Conservation (phyloP, 257 asterid genomes). For the Solanum chmielewskii region DNA sequence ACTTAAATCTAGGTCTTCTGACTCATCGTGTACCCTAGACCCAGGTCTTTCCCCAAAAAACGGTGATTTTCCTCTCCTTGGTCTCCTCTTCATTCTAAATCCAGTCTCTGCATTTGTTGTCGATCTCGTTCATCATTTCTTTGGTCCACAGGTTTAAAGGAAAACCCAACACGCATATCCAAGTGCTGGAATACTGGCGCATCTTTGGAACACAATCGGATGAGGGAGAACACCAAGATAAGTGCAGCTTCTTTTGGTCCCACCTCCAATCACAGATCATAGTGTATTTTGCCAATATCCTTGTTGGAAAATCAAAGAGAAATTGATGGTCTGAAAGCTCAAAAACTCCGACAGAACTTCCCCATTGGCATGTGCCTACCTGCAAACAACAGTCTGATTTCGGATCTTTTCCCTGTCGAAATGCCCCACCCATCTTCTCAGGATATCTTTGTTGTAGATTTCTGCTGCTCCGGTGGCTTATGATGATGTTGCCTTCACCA, state of each 20-base stretch:
- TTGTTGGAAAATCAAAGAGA: not conserved
- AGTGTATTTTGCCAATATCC: not conserved
- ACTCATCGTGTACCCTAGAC: not conserved
- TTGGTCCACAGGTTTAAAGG: not conserved
- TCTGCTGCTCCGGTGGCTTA: not conserved
- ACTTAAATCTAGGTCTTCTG: not conserved
- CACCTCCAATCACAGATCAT: not conserved
- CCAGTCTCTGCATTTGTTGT: not conserved
- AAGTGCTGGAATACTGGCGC: not conserved
- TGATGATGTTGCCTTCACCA: not conserved
- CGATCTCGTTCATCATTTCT: not conserved
- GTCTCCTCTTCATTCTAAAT: not conserved
- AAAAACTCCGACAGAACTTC: not conserved
- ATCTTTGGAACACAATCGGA: not conserved
- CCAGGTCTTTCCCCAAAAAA: not conserved
- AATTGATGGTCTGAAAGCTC: not conserved
- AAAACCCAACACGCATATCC: not conserved
- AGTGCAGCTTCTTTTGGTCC: not conserved
- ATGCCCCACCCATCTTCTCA: not conserved
- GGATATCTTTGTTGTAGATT: not conserved
- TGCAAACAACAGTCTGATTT: not conserved
- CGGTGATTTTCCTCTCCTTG: not conserved
- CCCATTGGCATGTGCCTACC: not conserved
- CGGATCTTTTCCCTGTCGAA: not conserved
- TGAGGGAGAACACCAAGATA: not conserved